Conservation (phyloP, 2,329 filamentous ascomycete genomes). For the Phaeosphaeria sp. region DNA sequence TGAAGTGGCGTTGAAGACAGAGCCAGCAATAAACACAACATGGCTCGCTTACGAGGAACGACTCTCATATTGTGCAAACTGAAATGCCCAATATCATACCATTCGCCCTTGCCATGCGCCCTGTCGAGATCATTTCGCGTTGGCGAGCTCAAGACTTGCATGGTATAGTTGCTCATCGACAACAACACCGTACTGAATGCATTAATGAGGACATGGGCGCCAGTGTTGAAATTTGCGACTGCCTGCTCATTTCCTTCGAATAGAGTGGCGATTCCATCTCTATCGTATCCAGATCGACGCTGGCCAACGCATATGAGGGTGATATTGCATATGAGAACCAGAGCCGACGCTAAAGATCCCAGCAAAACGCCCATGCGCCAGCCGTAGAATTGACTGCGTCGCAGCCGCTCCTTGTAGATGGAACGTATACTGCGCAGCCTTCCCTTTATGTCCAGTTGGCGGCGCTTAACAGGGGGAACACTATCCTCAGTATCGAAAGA, state of each 20-base stretch:
- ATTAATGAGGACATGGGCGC: slow-evolving; percentile 58
- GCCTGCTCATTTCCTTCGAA: neutral
- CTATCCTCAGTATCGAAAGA: too few relatives aligned
- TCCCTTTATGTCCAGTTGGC: neutral
- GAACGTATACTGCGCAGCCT: neutral
- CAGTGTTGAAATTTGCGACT: slow-evolving; percentile 8
- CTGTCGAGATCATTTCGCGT: slow-evolving; percentile 25
- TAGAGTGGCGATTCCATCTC: slow-evolving; percentile 3
- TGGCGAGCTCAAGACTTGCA: slow-evolving; percentile 33
- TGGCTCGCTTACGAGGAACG: slow-evolving; percentile 3
- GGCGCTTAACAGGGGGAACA: neutral
- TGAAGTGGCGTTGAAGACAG: slow-evolving; percentile 46
- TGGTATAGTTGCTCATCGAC: slow-evolving; percentile 27
- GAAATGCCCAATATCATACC: slow-evolving; percentile 49
- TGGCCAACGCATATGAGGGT: slow-evolving; percentile 1
- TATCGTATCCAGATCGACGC: neutral
- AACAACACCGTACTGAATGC: slow-evolving; percentile 42
- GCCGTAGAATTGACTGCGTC: slow-evolving; percentile 19
- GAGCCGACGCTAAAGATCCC: slow-evolving; percentile 12
- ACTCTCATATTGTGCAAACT: slow-evolving; percentile 40
- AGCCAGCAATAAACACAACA: slow-evolving; percentile 14
- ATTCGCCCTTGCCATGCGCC: slow-evolving; percentile 36
- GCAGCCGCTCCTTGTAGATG: neutral
- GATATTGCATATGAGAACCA: slow-evolving; percentile 22
- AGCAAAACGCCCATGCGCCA: slow-evolving; percentile 27